Evolutionary conservation across 495 filamentous ascomycete genomes (phyloP).

Genomic region (Aspergillus ellipticus): DNA sequence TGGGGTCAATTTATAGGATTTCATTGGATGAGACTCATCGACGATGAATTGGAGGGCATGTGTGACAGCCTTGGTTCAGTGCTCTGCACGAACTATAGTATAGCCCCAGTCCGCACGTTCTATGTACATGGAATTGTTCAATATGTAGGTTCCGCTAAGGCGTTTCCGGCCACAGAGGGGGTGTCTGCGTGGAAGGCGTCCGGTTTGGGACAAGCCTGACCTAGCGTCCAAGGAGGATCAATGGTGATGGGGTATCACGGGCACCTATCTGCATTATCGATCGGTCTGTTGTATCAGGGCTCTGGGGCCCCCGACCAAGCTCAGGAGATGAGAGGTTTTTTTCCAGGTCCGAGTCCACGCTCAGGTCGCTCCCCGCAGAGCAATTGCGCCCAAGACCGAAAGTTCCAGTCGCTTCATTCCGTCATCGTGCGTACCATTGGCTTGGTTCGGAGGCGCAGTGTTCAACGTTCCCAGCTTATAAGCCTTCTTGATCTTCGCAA

Average conservation of each 20-base stretch:
- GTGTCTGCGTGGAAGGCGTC: not conserved
- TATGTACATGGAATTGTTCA: not conserved
- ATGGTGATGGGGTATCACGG: not conserved
- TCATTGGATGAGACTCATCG: not conserved
- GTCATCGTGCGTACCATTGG: constrained; percentile 18
- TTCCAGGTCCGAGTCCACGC: not conserved
- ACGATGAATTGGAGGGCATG: not conserved
- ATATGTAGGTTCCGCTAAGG: not conserved
- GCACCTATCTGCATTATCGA: not conserved
- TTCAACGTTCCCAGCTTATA: constrained; percentile 69
- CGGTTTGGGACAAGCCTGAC: not conserved
- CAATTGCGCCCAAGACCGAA: constrained; percentile 66
- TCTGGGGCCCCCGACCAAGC: not conserved
- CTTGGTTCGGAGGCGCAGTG: constrained; percentile 26
- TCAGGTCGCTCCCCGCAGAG: constrained; percentile 55
- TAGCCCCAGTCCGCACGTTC: not conserved
- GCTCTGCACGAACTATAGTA: not conserved
- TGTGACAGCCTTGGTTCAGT: not conserved
- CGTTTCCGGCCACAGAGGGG: not conserved
- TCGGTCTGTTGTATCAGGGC: not conserved
- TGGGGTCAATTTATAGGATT: not conserved
- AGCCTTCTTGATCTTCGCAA: constrained; percentile 68
- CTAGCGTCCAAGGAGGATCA: not conserved
- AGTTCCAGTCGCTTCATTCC: constrained; percentile 55
- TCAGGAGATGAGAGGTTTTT: not conserved